Percentiles rank a stretch among this genome's conserved stretches.
These are phyloP conservation scores for Xerocomus spinulosus DNA, from an alignment of 768 basidiomycete genomes.

Conservation along the genomic window DNA sequence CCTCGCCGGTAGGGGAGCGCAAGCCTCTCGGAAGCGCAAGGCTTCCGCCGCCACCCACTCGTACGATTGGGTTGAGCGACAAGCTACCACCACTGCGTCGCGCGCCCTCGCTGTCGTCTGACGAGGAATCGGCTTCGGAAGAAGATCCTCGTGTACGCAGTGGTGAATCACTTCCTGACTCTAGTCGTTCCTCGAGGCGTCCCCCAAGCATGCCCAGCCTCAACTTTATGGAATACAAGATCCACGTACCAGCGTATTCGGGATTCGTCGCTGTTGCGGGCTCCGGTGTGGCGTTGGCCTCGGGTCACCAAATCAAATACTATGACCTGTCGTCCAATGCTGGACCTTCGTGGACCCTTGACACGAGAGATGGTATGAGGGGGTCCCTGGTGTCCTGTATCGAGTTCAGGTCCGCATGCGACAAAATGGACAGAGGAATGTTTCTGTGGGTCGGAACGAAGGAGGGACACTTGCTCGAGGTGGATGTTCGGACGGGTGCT, in stretches of 20 bases:
- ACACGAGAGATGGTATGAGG: slow-evolving; percentile 62
- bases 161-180: slow-evolving; percentile 60
- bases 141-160: slow-evolving; percentile 47
- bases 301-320: slow-evolving; percentile 54
- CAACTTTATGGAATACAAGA: slow-evolving; percentile 41
- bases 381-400: slow-evolving; percentile 71
- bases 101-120: slow-evolving; percentile 38
- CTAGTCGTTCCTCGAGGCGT: slow-evolving; percentile 60
- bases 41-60: slow-evolving; percentile 71
- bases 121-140: slow-evolving; percentile 58
- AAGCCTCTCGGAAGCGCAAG: slow-evolving; percentile 28
- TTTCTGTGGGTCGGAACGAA: slow-evolving; percentile 86
- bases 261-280: slow-evolving; percentile 57
- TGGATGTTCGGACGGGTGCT: slow-evolving; percentile 62
- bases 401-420: slow-evolving; percentile 61
- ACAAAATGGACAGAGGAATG: slow-evolving; percentile 49
- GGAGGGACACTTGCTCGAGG: slow-evolving; percentile 81
- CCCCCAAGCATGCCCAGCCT: slow-evolving; percentile 34
- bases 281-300: slow-evolving; percentile 52
- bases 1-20: slow-evolving; percentile 22
- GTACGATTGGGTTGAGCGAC: slow-evolving; percentile 64
- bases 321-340: slow-evolving; percentile 54
- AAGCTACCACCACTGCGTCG: slow-evolving; percentile 63
- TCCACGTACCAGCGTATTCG: slow-evolving; percentile 51
- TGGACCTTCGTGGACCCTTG: slow-evolving; percentile 44